These are phyloP conservation scores for Tulasnella sp. DNA, from an alignment of 768 basidiomycete genomes.

Conservation along the genomic window DNA sequence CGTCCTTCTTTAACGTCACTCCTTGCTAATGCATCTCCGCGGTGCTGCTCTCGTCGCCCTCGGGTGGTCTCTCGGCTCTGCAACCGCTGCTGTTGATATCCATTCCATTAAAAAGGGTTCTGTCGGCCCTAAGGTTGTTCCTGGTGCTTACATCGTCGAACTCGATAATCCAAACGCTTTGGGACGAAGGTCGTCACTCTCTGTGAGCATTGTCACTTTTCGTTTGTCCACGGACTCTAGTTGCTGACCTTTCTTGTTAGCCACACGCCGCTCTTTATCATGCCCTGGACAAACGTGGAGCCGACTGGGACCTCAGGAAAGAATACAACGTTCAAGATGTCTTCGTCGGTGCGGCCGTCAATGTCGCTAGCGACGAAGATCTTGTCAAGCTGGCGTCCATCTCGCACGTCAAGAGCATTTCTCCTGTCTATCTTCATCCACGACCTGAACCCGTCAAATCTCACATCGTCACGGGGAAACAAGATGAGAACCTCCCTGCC, in stretches of 20 bases:
- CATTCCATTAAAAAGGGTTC: background rate
- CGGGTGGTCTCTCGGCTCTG: background rate
- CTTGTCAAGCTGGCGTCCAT: background rate
- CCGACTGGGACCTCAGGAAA: background rate
- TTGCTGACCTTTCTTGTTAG: slow-evolving; percentile 34
- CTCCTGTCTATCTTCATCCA: background rate
- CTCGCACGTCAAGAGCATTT: slow-evolving; percentile 9
- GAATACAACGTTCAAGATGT: slow-evolving; percentile 1
- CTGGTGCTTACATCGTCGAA: slow-evolving; percentile 49
- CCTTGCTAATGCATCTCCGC: background rate
- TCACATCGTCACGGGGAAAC: background rate
- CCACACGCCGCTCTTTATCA: slow-evolving; percentile 11
- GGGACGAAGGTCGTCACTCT: slow-evolving; percentile 10
- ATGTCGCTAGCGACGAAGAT: background rate
- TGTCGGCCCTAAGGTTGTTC: slow-evolving; percentile 24
- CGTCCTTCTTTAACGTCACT: background rate
- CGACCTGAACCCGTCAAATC: background rate
- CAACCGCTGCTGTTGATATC: background rate
- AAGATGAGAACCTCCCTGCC: background rate
- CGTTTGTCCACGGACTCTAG: slow-evolving; percentile 19
- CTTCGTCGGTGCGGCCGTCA: slow-evolving; percentile 1
- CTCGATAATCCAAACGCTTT: slow-evolving; percentile 29
- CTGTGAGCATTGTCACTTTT: background rate
- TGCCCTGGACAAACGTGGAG: slow-evolving; percentile 1
- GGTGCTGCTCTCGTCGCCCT: background rate